Evolutionary conservation across 192 early-diverging fungal species (phyloP).

Genomic region (Coemansia sp.): DNA sequence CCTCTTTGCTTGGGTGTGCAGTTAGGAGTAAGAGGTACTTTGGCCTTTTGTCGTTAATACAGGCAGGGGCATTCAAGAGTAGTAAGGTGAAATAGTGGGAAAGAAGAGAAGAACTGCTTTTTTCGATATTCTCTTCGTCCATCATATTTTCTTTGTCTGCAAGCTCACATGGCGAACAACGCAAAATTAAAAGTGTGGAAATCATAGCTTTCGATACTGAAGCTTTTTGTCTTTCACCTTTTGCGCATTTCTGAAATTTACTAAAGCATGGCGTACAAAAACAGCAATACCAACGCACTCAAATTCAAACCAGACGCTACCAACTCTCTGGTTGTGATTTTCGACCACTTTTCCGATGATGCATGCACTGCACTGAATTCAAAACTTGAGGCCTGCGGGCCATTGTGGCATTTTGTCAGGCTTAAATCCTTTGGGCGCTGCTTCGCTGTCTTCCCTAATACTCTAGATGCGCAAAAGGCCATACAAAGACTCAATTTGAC

Average conservation of each 20-base stretch:
- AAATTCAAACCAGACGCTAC: slow-evolving; percentile 35
- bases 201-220: background rate
- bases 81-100: too few relatives aligned
- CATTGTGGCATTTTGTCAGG: slow-evolving; percentile 47
- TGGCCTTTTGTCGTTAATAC: too few relatives aligned
- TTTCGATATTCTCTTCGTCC: too few relatives aligned
- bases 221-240: background rate
- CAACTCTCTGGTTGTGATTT: slow-evolving; percentile 46
- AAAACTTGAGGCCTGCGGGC: slow-evolving; percentile 29
- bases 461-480: slow-evolving; percentile 41
- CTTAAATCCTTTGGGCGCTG: slow-evolving; percentile 54
- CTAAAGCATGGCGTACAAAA: background rate
- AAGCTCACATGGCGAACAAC: background rate
- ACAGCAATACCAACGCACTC: background rate
- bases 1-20: too few relatives aligned
- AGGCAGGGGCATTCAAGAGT: too few relatives aligned
- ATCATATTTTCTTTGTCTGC: too few relatives aligned
- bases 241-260: background rate
- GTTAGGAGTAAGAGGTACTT: too few relatives aligned
- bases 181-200: background rate
- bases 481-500: slow-evolving; percentile 20
- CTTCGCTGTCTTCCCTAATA: slow-evolving; percentile 38
- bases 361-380: slow-evolving; percentile 23
- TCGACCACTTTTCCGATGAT: slow-evolving; percentile 32
- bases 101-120: too few relatives aligned